A percentile compares a stretch with the other conserved stretches of the same genome.
phyloP scores from a whole-genome alignment of 495 filamentous ascomycete genomes.

The Xylaria nigripes region DNA sequence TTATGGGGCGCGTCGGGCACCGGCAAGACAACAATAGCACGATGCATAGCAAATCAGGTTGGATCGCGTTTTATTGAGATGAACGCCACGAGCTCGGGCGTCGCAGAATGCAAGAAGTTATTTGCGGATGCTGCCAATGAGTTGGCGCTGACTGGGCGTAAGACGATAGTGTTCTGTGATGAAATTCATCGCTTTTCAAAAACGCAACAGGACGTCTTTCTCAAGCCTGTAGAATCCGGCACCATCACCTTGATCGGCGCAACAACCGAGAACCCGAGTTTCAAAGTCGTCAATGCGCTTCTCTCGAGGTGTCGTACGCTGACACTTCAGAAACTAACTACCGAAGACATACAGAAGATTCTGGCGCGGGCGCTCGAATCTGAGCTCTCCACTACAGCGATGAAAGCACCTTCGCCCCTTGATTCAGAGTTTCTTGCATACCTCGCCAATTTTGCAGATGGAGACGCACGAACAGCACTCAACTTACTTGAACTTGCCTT shows the following conservation, averaged over 20 bases:
- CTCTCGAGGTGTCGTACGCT: constrained; percentile 87
- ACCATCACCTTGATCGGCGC: constrained; percentile 88
- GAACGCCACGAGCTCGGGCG: constrained; percentile 82
- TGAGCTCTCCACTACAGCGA: constrained; percentile 35
- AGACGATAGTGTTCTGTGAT: constrained; percentile 96
- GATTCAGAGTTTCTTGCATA: constrained; percentile 72
- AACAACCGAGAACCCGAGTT: constrained; percentile 94
- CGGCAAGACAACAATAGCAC: constrained; percentile 93
- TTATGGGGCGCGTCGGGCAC: constrained; percentile 89
- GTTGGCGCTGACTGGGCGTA: constrained; percentile 69
- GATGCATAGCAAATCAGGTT: constrained; percentile 78
- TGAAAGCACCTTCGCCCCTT: constrained; percentile 48
- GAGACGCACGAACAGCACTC: constrained; percentile 84
- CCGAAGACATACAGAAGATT: constrained; percentile 63
- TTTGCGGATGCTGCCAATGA: constrained; percentile 82
- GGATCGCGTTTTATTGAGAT: constrained; percentile 89
- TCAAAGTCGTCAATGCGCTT: constrained; percentile 84
- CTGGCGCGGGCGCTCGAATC: constrained; percentile 60
- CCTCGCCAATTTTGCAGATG: constrained; percentile 77
- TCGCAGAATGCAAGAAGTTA: constrained; percentile 92
- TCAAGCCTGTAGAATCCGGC: constrained; percentile 87
- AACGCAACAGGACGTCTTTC: constrained; percentile 88
- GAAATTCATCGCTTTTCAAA: constrained; percentile 95
- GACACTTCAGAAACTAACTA: constrained; percentile 65
- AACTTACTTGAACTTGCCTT: constrained; percentile 88